Evolutionary conservation across 1,284 basidiomycete species (phyloP), one percentile per base, ranked within the genome.

Genomic region (Inonotus hispidus): DNA sequence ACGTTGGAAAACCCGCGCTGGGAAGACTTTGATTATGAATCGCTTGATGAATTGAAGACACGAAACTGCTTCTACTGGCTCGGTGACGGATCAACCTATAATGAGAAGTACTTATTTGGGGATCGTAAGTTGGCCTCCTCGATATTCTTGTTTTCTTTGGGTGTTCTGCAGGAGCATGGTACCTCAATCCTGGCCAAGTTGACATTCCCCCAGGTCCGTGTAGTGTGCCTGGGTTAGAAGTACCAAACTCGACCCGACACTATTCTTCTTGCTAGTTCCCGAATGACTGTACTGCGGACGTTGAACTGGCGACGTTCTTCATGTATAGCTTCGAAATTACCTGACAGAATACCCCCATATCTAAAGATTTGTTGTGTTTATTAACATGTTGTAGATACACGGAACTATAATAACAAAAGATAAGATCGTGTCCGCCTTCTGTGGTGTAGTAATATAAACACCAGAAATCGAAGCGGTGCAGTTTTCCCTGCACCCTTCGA

Each of bases 1-100:
- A 74, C 79, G 0, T 69, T 86, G 13, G 71, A 73, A 38, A 66
- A 82, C 68, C 84, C 84, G 0, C 79, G 84, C 3, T 87, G 84
- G 84, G 85, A 87, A 64, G 85, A 87, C 66, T 87, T 76, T 66
- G 75, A 77, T 35, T 87, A 83, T 64, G 80, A 84, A 62, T 69
- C 61, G 2, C 68, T 79, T 3, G 78, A 81, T 54, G 72, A 68
- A 2, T 68, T 69, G 16, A 70, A 70, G 61, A n/a, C 41, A n/a
- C 16, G 19, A 21, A 84, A 84, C 65, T 72, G 80, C 4, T 75
- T 84, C 66, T 75, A 81, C 67, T 87, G 82, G 81, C 72, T 85
- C 0, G 83, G 84, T 0, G 79, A 84, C 61, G 83, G 84, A 13
- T 76, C 73, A 64, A 80, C 79, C 11, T 70, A 72, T 53, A 74